Evolutionary conservation across 305 asterid genomes (phyloP).

Genomic region (Andrographis paniculata): DNA sequence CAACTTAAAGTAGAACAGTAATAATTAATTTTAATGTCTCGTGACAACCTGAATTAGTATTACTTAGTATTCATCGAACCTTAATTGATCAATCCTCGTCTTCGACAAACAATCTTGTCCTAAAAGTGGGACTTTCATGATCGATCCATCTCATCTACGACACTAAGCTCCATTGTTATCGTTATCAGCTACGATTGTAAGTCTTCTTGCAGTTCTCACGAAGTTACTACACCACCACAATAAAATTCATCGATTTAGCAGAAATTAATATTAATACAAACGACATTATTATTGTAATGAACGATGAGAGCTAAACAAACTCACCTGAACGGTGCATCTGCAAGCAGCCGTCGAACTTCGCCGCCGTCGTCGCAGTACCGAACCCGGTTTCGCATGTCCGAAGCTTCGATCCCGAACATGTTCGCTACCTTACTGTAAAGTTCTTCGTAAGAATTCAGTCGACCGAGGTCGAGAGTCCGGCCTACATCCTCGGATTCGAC

Average conservation of each 20-base stretch:
- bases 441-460: constrained; percentile 55
- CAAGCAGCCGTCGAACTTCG: constrained; percentile 39
- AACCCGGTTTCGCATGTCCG: constrained; percentile 45
- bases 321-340: constrained; percentile 65
- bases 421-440: constrained; percentile 41
- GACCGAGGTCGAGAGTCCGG: constrained; percentile 59
- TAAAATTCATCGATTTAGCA: no score
- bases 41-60: no score
- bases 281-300: no score
- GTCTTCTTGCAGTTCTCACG: constrained; percentile 45
- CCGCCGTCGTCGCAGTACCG: constrained; percentile 50
- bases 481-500: constrained; percentile 83
- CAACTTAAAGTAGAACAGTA: no score
- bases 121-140: no score
- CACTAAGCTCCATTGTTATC: no score
- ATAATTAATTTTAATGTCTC: no score
- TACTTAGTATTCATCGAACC: no score
- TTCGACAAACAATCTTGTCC: no score
- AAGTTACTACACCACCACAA: constrained; percentile 42
- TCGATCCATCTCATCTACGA: no score
- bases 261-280: not conserved
- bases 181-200: constrained; percentile 43
- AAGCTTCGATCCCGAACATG: constrained; percentile 45
- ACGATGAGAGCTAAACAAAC: not conserved
- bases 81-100: no score